Percentiles rank a stretch among this genome's conserved stretches.
Evolutionary conservation across 1,284 basidiomycete genomes (phyloP).

Genomic region (Cystobasidium pallidum): DNA sequence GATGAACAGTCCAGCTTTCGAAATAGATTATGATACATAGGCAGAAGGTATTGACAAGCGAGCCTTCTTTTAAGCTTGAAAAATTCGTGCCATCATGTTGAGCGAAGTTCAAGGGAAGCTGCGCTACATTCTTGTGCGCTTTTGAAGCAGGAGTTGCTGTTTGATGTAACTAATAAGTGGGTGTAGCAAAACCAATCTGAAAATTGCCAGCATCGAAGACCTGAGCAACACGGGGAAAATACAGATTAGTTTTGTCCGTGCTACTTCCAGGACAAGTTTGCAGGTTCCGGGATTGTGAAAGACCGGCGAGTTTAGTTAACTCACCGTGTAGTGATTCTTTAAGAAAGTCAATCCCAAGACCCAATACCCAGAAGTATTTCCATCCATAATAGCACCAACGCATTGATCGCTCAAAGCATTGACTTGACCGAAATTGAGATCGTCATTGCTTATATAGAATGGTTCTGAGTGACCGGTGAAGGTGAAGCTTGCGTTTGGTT

Average conservation of each 20-base stretch:
- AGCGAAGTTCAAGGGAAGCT: background rate
- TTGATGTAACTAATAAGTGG: conserved; percentile 2
- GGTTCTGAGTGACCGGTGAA: conserved; percentile 9
- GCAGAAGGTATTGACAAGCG: too few relatives aligned
- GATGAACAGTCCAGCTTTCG: too few relatives aligned
- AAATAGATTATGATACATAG: too few relatives aligned
- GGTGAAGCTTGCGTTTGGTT: conserved; percentile 16
- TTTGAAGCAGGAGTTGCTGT: background rate
- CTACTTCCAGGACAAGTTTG: too few relatives aligned
- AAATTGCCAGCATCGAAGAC: conserved; percentile 33
- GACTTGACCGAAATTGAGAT: conserved; percentile 40
- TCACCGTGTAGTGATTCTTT: conserved; percentile 37
- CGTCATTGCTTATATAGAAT: conserved; percentile 11
- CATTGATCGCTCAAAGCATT: conserved; percentile 25
- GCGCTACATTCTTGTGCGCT: too few relatives aligned
- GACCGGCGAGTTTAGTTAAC: background rate
- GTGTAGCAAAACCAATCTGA: conserved; percentile 34
- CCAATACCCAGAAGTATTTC: conserved; percentile 32
- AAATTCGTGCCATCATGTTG: background rate
- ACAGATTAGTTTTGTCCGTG: background rate
- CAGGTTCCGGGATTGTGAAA: background rate
- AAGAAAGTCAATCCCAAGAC: conserved; percentile 36
- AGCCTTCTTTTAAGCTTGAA: background rate
- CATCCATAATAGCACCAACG: conserved; percentile 33
- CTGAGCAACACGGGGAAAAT: background rate